Evolutionary conservation across 345 rosid genomes (phyloP), one percentile per base, ranked within the genome.

Genomic region (Gossypium thurberi): DNA sequence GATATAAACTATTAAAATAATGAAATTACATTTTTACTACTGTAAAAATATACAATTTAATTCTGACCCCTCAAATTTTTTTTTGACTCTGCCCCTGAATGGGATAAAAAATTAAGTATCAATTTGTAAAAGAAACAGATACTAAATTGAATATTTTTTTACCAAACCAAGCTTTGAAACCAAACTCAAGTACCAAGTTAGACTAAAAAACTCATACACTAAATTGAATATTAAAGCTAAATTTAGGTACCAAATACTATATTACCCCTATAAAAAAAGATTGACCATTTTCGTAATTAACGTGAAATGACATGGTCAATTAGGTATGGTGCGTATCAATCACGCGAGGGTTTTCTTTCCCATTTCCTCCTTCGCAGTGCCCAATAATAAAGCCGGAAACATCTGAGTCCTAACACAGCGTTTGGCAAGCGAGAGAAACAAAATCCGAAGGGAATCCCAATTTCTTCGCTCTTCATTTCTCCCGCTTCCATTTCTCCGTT

Each of bases 311-410:
- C 10, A 14, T 25, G 65, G 60, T 42, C 26, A 48, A 61, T 28
- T 55, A 1, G 18, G 4, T 4, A 8, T 0, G 6, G 12, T 37
- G 12, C 66, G 61, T 74, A 48, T n/a, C 79, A 72, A 65, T 37
- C 37, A 57, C 76, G 78, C 77, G 51, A 79, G 75, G 70, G 83
- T 73, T 57, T 57, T 57, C 28, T 26, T 7, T 17, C 18, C 25
- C 58, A 18, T 8, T 55, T 47, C 4, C 21, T 47, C 4, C 21
- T 21, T 59, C 52, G 15, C 37, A 9, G 12, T 13, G 61, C 62
- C 62, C 56, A 8, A 81, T 85, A 73, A 79, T 80, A 83, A 83
- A 84, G 48, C 10, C 10, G 61, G 85, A 79, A 84, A 15, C 8
- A 71, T 68, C 25, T 20, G 57, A 20, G 11, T 63, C 23, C 33